Conservation (phyloP, 345 rosid genomes). For the Lagerstroemia speciosa region DNA sequence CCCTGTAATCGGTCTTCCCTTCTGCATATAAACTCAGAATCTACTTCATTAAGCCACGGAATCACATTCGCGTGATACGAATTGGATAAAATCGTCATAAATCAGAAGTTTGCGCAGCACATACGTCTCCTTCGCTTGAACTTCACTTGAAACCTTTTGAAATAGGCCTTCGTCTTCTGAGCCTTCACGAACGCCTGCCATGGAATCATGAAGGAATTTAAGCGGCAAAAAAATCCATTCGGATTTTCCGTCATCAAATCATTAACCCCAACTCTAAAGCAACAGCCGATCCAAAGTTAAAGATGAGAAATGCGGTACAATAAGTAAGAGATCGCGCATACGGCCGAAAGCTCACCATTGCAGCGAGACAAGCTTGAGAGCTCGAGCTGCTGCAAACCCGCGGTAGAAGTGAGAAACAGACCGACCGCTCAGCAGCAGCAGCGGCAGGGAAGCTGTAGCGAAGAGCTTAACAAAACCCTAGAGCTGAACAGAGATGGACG, state of each 20-base stretch:
- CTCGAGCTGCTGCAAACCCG: neutral
- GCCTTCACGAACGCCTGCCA: slow-evolving; percentile 53
- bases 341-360: neutral
- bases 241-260: too few relatives aligned
- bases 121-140: slow-evolving; percentile 71
- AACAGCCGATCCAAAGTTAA: neutral
- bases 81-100: neutral
- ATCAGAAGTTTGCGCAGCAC: neutral
- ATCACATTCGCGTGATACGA: neutral
- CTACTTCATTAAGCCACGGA: neutral
- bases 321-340: neutral
- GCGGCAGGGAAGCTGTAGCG: neutral
- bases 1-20: slow-evolving; percentile 83
- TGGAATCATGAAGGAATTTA: neutral
- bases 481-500: neutral
- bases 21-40: slow-evolving; percentile 18
- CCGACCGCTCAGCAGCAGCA: neutral
- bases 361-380: neutral
- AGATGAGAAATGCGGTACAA: neutral
- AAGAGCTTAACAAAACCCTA: neutral
- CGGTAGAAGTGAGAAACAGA: neutral
- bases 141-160: slow-evolving; percentile 67
- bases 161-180: slow-evolving; percentile 50
- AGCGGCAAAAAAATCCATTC: neutral
- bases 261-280: too few relatives aligned